Conservation (phyloP, 2,329 filamentous ascomycete genomes). For the Exophiala calicioides region DNA sequence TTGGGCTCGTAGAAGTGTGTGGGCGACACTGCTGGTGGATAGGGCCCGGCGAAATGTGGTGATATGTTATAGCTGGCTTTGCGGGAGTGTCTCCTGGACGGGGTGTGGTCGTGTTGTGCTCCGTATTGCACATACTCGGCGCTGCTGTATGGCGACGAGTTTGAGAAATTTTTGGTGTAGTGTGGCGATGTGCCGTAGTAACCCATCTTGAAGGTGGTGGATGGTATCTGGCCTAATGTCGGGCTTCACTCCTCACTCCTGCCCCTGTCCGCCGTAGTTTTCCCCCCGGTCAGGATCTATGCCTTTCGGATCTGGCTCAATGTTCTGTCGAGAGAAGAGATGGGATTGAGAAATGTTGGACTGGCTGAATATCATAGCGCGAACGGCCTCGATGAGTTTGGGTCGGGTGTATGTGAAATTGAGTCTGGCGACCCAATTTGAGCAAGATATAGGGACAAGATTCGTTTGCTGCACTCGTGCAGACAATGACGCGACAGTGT, state of each 20-base stretch:
- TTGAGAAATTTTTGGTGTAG: conserved; percentile 39
- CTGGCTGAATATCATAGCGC: conserved; percentile 33
- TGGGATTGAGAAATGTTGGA: conserved; percentile 27
- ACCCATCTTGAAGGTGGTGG: conserved; percentile 25
- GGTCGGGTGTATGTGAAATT: conserved; percentile 19
- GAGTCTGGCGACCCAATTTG: conserved; percentile 29
- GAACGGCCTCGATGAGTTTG: conserved; percentile 22
- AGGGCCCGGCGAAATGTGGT: conserved; percentile 38
- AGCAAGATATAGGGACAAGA: conserved; percentile 2
- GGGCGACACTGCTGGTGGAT: conserved; percentile 46
- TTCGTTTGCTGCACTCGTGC: conserved; percentile 14
- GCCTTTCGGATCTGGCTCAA: conserved; percentile 22
- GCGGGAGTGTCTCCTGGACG: conserved; percentile 56
- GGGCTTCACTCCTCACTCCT: conserved; percentile 28
- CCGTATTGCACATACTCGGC: conserved; percentile 33
- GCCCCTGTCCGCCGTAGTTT: conserved; percentile 24
- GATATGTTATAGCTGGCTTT: conserved; percentile 57
- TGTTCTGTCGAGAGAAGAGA: conserved; percentile 25
- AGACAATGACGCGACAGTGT: conserved; percentile 25
- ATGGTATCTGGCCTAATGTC: conserved; percentile 8
- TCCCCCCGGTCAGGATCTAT: conserved; percentile 32
- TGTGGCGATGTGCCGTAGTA: conserved; percentile 30
- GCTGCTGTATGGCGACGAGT: conserved; percentile 29
- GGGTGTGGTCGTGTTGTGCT: conserved; percentile 35
- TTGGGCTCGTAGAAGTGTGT: conserved; percentile 49